These are phyloP conservation scores for Avena insularis DNA, from an alignment of 176 grass and related monocot species.

Conservation along the genomic window DNA sequence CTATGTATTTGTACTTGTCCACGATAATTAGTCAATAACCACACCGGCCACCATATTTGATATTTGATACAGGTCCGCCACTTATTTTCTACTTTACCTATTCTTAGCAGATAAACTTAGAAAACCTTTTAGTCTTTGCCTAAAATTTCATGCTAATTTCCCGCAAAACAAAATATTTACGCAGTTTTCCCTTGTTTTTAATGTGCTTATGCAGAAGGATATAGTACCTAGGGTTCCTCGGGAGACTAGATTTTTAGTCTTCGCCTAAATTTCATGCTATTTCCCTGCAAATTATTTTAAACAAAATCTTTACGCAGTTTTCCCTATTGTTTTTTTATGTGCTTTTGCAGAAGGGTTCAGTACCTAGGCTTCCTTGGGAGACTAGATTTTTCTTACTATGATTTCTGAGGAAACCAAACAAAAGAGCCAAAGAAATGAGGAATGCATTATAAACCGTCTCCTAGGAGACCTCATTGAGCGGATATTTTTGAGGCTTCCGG, in stretches of 20 bases:
- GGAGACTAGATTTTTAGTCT: background rate
- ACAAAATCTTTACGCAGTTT: background rate
- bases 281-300: background rate
- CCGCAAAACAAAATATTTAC: background rate
- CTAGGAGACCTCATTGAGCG: background rate
- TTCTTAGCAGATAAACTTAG: background rate
- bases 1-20: background rate
- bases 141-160: too few species aligned
- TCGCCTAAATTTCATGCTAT: too few species aligned
- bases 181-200: too few species aligned
- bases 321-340: background rate
- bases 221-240: too few species aligned
- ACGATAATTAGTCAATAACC: background rate
- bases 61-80: background rate
- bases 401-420: conserved; percentile 11
- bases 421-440: background rate
- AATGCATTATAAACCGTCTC: background rate
- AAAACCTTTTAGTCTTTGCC: background rate
- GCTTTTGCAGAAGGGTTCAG: conserved; percentile 1
- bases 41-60: background rate
- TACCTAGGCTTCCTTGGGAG: too few species aligned
- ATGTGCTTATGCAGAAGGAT: conserved; percentile 8
- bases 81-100: background rate
- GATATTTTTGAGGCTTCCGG: background rate
- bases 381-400: conserved; percentile 6